A percentile compares a stretch with the other conserved stretches of the same genome.
Evolutionary conservation across 2,329 filamentous ascomycete genomes (phyloP).

Genomic region (Beauveria rudraprayagi): DNA sequence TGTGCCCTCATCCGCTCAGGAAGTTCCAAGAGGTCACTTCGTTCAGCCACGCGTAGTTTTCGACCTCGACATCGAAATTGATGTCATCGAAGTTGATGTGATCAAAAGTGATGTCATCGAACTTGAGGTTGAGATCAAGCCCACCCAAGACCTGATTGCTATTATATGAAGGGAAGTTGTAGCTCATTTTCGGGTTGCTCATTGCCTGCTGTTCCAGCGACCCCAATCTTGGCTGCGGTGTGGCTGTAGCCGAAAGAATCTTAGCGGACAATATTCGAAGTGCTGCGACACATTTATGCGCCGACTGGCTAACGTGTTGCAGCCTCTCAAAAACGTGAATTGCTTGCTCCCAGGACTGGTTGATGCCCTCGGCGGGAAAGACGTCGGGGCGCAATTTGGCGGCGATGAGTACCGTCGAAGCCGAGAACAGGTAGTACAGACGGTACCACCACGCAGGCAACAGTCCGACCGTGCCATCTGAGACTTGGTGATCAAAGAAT

Average conservation of each 20-base stretch:
- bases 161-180: not conserved
- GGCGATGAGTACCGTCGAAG: conserved; percentile 28
- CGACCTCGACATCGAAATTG: conserved; percentile 23
- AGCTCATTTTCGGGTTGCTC: not conserved
- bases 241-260: conserved; percentile 15
- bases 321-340: conserved; percentile 25
- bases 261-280: conserved; percentile 28
- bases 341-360: conserved; percentile 25
- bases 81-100: conserved; percentile 22
- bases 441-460: conserved; percentile 33
- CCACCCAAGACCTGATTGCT: not conserved
- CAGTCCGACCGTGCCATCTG: conserved; percentile 25
- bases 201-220: not conserved
- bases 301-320: conserved; percentile 26
- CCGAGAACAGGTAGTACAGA: conserved; percentile 30
- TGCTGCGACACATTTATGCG: conserved; percentile 24
- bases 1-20: conserved; percentile 16
- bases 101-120: conserved; percentile 21
- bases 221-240: not conserved
- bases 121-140: conserved; percentile 18
- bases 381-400: conserved; percentile 26
- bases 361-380: conserved; percentile 21
- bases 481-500: conserved; percentile 22
- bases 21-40: conserved; percentile 24
- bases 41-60: conserved; percentile 27